These are phyloP conservation scores for Fusarium virguliforme DNA, from an alignment of 2,329 filamentous ascomycete species.

Conservation along the genomic window DNA sequence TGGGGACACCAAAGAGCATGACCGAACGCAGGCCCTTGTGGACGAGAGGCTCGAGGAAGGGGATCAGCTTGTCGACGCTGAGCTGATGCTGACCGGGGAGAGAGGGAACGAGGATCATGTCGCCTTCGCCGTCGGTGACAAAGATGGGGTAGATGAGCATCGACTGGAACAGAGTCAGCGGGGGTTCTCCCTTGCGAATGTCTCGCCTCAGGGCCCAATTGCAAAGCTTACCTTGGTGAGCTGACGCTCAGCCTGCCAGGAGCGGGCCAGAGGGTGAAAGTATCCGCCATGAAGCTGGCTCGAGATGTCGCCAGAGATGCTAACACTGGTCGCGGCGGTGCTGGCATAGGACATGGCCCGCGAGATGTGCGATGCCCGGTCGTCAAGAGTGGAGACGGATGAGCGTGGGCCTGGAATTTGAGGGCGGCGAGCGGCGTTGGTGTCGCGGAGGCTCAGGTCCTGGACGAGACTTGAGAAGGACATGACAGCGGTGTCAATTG, in stretches of 20 bases:
- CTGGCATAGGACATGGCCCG: slow-evolving; percentile 77
- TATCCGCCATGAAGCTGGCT: slow-evolving; percentile 89
- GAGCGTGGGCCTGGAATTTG: slow-evolving; percentile 58
- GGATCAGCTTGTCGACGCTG: slow-evolving; percentile 87
- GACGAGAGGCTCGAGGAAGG: slow-evolving; percentile 88
- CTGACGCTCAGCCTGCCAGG: slow-evolving; percentile 89
- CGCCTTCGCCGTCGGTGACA: slow-evolving; percentile 93
- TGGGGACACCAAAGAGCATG: slow-evolving; percentile 95
- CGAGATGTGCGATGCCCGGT: slow-evolving; percentile 74
- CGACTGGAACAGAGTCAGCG: slow-evolving; percentile 70
- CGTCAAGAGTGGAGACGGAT: slow-evolving; percentile 72
- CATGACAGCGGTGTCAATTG: slow-evolving; percentile 60
- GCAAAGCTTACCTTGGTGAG: slow-evolving; percentile 79
- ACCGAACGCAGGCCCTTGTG: slow-evolving; percentile 93
- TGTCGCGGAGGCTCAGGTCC: slow-evolving; percentile 74
- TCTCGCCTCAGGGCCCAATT: slow-evolving; percentile 1
- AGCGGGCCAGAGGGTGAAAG: slow-evolving; percentile 82
- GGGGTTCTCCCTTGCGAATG: slow-evolving; percentile 1
- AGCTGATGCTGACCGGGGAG: slow-evolving; percentile 92
- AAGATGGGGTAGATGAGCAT: slow-evolving; percentile 99
- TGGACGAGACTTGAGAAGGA: slow-evolving; percentile 79
- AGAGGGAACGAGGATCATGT: slow-evolving; percentile 91
- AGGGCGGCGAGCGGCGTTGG: slow-evolving; percentile 64
- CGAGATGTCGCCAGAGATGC: slow-evolving; percentile 82
- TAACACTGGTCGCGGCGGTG: slow-evolving; percentile 78